Evolutionary conservation across 768 basidiomycete genomes (phyloP), one percentile per base, ranked within the genome.

Genomic region (Naganishia kalamii): DNA sequence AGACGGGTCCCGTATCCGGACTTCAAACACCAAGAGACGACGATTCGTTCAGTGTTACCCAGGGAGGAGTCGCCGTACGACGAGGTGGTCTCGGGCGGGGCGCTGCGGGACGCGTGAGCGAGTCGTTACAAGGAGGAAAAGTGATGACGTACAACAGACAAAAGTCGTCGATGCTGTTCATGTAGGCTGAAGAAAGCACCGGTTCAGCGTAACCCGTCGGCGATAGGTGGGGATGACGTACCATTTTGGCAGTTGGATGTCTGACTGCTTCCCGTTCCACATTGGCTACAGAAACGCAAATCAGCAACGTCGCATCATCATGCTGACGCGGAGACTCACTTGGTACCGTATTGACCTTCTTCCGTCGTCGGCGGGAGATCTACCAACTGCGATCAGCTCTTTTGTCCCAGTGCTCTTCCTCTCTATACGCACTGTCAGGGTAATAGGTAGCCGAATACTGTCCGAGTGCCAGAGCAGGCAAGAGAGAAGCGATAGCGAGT

Each of bases 321-420:
- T 27, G 13, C 3, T 4, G 27, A 7, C 15, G n/a, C 8, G 3
- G 8, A 49, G 27, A 49, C 54, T 57, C 66, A 78, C 74, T 88
- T 86, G 15, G 85, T 85, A 17, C 85, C 86, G 8, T 81, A 64
- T 75, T 87, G 87, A 29, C 85, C 87, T 46, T 81, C 71, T 72
- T 88, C 83, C 15, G 82, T 74, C 66, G 70, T 57, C 69, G 71
- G 32, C 67, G 67, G 60, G 33, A 64, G 37, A 62, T 68, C 63
- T 60, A 7, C 4, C 15, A 5, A 2, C 29, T 3, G 29, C 13
- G 25, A 27, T 46, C 27, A 41, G 23, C 40, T 12, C 27, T 49
- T 17, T 25, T 23, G 27, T 49, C 32, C 3, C 46, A 21, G 27
- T 8, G 47, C n/a, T 27, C 48, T 30, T 11, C 27, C 17, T 25